A percentile compares a stretch with the other conserved stretches of the same genome.
Evolutionary conservation across 192 early-diverging fungal genomes (phyloP).

Genomic region (Coemansia sp.): DNA sequence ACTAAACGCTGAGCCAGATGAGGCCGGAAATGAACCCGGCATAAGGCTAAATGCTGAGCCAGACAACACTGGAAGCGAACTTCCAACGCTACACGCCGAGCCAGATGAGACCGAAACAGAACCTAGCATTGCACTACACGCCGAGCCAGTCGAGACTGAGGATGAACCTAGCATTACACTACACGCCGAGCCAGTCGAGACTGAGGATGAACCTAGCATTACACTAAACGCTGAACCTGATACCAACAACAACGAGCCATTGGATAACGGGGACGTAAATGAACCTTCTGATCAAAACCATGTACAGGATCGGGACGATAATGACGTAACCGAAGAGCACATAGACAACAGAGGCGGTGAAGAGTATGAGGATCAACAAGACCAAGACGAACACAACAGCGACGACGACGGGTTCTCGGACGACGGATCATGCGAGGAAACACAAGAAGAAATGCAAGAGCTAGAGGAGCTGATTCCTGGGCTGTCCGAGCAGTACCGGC

Average conservation of each 20-base stretch:
- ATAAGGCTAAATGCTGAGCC: too few species aligned
- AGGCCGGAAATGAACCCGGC: too few species aligned
- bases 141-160: neutral
- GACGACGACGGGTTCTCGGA: conserved; percentile 19
- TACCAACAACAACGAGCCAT: neutral
- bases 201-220: neutral
- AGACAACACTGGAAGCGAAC: too few species aligned
- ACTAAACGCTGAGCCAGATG: too few species aligned
- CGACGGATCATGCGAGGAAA: conserved; percentile 23
- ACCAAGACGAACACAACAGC: conserved; percentile 9
- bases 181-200: neutral
- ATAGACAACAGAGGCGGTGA: neutral
- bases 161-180: neutral
- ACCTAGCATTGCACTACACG: neutral
- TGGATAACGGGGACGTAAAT: neutral
- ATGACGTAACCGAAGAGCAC: neutral
- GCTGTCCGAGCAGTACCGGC: conserved; percentile 60
- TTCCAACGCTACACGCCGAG: neutral
- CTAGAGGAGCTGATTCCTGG: conserved; percentile 59
- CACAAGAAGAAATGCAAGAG: conserved; percentile 62
- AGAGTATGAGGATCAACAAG: conserved; percentile 10
- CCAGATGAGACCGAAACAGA: neutral
- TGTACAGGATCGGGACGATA: neutral
- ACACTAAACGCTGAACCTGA: neutral
- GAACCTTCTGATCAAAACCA: too few species aligned